phyloP scores from a whole-genome alignment of 2,329 filamentous ascomycete species.

The Lasiodiplodia hormozganensis region DNA sequence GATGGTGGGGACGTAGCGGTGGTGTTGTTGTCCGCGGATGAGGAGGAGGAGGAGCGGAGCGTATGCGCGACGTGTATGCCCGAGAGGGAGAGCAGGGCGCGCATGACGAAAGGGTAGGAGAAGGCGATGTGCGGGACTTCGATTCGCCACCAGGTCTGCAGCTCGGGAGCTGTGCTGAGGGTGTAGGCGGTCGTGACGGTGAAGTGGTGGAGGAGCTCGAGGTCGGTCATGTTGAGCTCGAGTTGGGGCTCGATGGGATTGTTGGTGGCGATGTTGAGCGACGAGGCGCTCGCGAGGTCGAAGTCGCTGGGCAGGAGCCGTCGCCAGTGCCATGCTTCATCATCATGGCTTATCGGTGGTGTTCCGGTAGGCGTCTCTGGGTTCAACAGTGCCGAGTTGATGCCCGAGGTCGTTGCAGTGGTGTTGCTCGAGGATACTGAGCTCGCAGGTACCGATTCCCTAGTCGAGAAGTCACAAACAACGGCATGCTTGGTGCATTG shows the following conservation, averaged over 20 bases:
- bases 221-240: conserved; percentile 30
- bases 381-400: conserved; percentile 6
- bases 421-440: conserved; percentile 13
- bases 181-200: conserved; percentile 38
- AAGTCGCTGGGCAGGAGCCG: neutral
- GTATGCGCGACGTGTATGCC: conserved; percentile 52
- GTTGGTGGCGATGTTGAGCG: neutral
- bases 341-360: neutral
- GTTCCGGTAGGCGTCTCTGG: neutral
- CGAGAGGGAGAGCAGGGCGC: conserved; percentile 53
- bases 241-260: neutral
- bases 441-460: neutral
- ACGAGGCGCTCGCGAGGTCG: neutral
- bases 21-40: conserved; percentile 35
- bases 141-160: conserved; percentile 35
- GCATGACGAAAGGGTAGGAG: conserved; percentile 52
- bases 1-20: conserved; percentile 36
- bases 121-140: conserved; percentile 46
- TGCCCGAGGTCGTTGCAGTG: neutral
- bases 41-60: conserved; percentile 38
- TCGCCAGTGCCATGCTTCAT: neutral
- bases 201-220: conserved; percentile 44
- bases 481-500: conserved; percentile 41
- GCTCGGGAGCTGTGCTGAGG: conserved; percentile 33
- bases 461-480: conserved; percentile 35